These are phyloP conservation scores for Aspergillus pseudoglaucus DNA, from an alignment of 2,329 filamentous ascomycete species.

Conservation along the genomic window DNA sequence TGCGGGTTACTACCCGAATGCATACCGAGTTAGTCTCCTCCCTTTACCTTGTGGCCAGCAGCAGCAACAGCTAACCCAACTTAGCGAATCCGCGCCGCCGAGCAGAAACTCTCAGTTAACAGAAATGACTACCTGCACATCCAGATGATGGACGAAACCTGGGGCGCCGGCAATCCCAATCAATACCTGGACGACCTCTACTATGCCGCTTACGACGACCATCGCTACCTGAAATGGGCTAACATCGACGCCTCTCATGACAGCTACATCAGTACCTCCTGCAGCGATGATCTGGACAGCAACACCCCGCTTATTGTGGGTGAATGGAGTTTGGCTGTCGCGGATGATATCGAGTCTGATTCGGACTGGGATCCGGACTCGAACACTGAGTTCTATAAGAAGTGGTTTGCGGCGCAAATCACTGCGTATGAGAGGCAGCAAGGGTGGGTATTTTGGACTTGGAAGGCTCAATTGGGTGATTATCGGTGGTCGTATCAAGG, in stretches of 20 bases:
- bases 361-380: conserved; percentile 37
- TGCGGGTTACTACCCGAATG: conserved; percentile 44
- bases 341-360: conserved; percentile 43
- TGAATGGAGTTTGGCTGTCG: conserved; percentile 53
- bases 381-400: conserved; percentile 48
- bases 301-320: conserved; percentile 49
- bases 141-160: conserved; percentile 48
- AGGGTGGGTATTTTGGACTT: conserved; percentile 56
- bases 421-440: conserved; percentile 48
- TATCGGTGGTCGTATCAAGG: conserved; percentile 25
- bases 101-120: conserved; percentile 40
- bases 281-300: conserved; percentile 40
- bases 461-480: conserved; percentile 46
- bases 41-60: neutral
- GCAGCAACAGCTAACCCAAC: neutral
- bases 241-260: conserved; percentile 39
- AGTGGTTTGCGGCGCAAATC: conserved; percentile 54
- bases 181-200: conserved; percentile 38
- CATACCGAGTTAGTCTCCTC: conserved; percentile 27
- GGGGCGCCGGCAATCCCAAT: conserved; percentile 52
- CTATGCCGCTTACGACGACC: conserved; percentile 51
- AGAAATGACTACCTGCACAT: conserved; percentile 47
- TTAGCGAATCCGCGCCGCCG: conserved; percentile 44
- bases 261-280: conserved; percentile 48
- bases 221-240: conserved; percentile 54